A percentile compares a stretch with the other conserved stretches of the same genome.
phyloP scores from a whole-genome alignment of 352 stramenopile genomes.

The Phytophthora constricta region DNA sequence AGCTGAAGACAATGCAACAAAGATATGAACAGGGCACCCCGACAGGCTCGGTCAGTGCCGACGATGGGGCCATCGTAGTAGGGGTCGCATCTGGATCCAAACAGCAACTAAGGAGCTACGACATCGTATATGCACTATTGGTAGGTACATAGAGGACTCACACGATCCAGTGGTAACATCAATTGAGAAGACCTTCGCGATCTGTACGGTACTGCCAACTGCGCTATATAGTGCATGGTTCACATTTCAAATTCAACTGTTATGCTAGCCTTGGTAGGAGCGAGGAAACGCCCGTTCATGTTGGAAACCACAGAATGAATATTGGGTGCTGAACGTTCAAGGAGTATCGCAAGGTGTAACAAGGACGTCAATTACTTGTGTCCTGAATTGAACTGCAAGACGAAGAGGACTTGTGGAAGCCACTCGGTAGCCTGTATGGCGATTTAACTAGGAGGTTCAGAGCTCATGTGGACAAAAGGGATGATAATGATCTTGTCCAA shows the following conservation, averaged over 20 bases:
- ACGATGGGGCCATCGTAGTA: background rate
- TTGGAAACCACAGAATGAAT: slow-evolving; percentile 9
- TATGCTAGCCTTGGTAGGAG: background rate
- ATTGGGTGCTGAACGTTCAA: background rate
- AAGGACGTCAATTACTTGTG: slow-evolving; percentile 5
- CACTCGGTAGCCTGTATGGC: background rate
- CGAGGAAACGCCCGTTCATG: background rate
- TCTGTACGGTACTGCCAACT: background rate
- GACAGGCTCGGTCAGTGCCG: too few relatives aligned
- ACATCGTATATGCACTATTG: slow-evolving; percentile 2
- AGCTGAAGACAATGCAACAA: too few relatives aligned
- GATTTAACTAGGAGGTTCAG: background rate
- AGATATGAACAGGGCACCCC: too few relatives aligned
- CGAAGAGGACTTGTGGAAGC: slow-evolving; percentile 29
- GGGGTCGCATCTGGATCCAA: background rate
- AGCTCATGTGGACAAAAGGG: too few relatives aligned
- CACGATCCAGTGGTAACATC: slow-evolving; percentile 3
- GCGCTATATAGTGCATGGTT: background rate
- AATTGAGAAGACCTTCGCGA: background rate
- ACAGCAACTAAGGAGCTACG: background rate
- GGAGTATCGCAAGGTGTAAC: background rate
- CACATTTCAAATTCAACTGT: slow-evolving; percentile 3
- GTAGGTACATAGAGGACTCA: background rate
- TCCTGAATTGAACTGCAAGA: slow-evolving; percentile 1
- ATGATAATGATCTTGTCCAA: background rate